Base-by-base conservation (phyloP, 805 yeast genomes). In the Candida vartiovaarae region DNA sequence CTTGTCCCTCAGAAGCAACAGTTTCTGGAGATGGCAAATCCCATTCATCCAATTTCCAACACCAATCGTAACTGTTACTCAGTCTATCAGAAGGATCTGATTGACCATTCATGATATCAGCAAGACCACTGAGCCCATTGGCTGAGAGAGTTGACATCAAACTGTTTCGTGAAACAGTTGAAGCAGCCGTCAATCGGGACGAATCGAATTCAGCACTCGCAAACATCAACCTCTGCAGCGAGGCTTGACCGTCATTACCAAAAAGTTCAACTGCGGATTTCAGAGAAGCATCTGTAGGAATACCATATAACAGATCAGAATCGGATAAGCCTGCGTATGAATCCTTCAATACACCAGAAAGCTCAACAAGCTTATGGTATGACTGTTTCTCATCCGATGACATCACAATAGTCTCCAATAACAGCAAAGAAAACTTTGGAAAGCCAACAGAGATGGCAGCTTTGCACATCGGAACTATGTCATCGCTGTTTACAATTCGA, bases 1-100 rank as follows among this genome's bases (percentile, higher is more conserved):
- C 63, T 36, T 72, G 74, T 37, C 75, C 68, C 34, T 69, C 74
- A 1, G 66, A 60, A 0, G 42, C 40, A 0, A 72, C 57, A 0
- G 46, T 50, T 3, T 55, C 57, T 1, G 80, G 70, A 0, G 57
- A 48, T 0, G 95, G 86, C 2, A 84, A 47, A 42, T 82, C 83
- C 97, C 97, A 90, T 40, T 76, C 75, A 36, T 73, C 75, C 34
- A 90, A 61, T 55, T 84, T 84, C 88, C 96, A 82, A 1, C 80
- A 75, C 77, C 88, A 80, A 45, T 75, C 78, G 56, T 72, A 84
- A 1, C 62, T 45, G 25, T 60, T 59, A 24, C 55, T 57, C 2
- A 48, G 41, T 8, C 53, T 52, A 6, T 44, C 40, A 1, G 32
- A 4, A 0, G 46, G 33, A 6, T 45, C 44, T 9, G 49, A 30